Evolutionary conservation across 169 alveolate genomes (phyloP), one percentile per base, ranked within the genome.

Genomic region (Eimeria zaria): DNA sequence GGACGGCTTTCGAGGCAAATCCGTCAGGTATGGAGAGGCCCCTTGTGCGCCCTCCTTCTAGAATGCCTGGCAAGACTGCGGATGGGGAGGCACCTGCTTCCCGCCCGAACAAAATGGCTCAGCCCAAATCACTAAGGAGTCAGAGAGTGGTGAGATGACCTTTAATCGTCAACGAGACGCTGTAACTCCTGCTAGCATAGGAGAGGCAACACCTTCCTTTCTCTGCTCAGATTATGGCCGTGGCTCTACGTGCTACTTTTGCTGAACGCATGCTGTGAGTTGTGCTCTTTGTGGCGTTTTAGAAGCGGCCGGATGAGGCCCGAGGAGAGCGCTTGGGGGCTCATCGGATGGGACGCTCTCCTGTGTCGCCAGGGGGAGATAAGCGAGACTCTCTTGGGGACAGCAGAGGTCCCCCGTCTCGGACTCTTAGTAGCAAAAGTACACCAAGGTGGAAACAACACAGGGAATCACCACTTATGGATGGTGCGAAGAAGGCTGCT

Each of bases 231-330:
- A 39, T 8, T 39, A 20, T 71, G 81, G n/a, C 33, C 2, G 5
- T 1, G 53, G 7, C 36, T 39, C 4, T 16, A 39, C 36, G 1
- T 12, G 48, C 78, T 71, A 46, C 78, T 67, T 30, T 67, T 67
- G 78, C 78, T 30, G 46, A 33, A 22, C 33, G 46, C 78, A 30
- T 67, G 78, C 81, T 71, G 18, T 71, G 20, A 39, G 30, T 71
- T 71, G 51, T 71, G 81, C 67, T 46, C n/a, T 27, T 30, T 78
- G 64, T 67, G 88, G 88, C 64, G 7, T 30, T 78, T 44, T 30
- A 78, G 88, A 78, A 46, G 67, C 64, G 67, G 67, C 67, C 67
- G 39, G 64, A 78, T 7, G 88, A 78, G 64, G 67, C 60, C 41
- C 60, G 46, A n/a, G 67, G 64, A 67, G 88, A 78, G 27, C 36